Base-by-base conservation (phyloP, 106 monocot genomes). In the Hemerocallis citrina region DNA sequence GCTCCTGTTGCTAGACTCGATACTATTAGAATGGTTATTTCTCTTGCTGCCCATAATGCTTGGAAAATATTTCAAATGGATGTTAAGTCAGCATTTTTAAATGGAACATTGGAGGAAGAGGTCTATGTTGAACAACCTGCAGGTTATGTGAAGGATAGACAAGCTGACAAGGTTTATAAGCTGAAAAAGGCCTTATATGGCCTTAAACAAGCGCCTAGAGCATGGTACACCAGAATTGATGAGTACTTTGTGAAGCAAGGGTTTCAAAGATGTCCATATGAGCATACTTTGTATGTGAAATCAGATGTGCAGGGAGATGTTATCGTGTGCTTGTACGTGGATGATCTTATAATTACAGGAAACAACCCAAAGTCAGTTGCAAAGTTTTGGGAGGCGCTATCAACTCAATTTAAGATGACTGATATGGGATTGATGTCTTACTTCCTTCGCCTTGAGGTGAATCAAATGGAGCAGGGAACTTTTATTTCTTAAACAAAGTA, bases 31-130 rank as follows among this genome's bases (percentile, higher is more conserved):
- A 32, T 57, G 35, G 3, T 57, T 6, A 59, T 59, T 14, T 36
- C 59, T 11, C 22, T 59, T 7, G 59, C 19, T 23, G 34, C 38
- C 7, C 59, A 59, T 22, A 1, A 59, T 38, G 23, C 24, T 22
- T 59, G 59, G 39, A 59, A 59, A 15, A 37, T 39, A 20, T 59
- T 32, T 40, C 39, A 59, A 59, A 5, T 59, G 13, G 59, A 59
- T 40, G 59, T 59, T 2, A 59, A 39, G 25, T 59, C 57, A 5
- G 57, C 57, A 23, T 57, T 57, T 14, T 23, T 57, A 7, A 57
- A 57, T 57, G 34, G 34, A 7, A 14, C 13, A 14, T 34, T 57
- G 32, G 31, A 57, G 16, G 57, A 57, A 27, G 52, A 52, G 24
- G 57, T 57, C 7, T 34, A 32, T 17, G 34, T 34, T 1, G 34